Evolutionary conservation across 2,329 filamentous ascomycete species (phyloP).

Genomic region (Dendryphion nanum): DNA sequence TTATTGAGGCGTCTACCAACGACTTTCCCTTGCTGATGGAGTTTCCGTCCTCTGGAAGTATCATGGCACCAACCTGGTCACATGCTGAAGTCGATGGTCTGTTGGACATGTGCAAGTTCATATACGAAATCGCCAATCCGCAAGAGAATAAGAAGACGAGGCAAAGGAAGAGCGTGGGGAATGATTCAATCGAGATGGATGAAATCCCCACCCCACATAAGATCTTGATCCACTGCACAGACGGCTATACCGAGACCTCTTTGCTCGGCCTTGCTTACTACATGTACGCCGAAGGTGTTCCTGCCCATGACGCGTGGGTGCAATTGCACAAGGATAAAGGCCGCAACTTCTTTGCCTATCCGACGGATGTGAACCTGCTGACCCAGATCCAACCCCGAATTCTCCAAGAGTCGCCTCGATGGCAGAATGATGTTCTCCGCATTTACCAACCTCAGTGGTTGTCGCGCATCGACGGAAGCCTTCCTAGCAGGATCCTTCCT

Average conservation of each 20-base stretch:
- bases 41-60: conserved; percentile 93
- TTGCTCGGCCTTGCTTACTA: conserved; percentile 87
- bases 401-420: conserved; percentile 65
- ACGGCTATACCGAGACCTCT: conserved; percentile 94
- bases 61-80: conserved; percentile 80
- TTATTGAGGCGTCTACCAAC: conserved; percentile 44
- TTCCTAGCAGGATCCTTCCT: conserved; percentile 83
- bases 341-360: conserved; percentile 96
- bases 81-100: conserved; percentile 81
- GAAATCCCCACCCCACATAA: conserved; percentile 51
- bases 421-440: conserved; percentile 49
- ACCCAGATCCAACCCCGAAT: conserved; percentile 73
- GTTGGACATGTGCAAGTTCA: conserved; percentile 84
- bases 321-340: conserved; percentile 74
- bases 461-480: conserved; percentile 77
- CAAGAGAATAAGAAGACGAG: conserved; percentile 38
- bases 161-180: conserved; percentile 46
- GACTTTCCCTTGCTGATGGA: conserved; percentile 61
- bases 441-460: conserved; percentile 78
- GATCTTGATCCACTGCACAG: conserved; percentile 87
- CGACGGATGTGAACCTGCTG: conserved; percentile 83
- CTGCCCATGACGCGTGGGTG: conserved; percentile 84
- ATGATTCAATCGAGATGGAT: conserved; percentile 58
- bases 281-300: conserved; percentile 82
- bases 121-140: conserved; percentile 78